phyloP scores from a whole-genome alignment of 768 basidiomycete species.

The Termitomyces titanicus region DNA sequence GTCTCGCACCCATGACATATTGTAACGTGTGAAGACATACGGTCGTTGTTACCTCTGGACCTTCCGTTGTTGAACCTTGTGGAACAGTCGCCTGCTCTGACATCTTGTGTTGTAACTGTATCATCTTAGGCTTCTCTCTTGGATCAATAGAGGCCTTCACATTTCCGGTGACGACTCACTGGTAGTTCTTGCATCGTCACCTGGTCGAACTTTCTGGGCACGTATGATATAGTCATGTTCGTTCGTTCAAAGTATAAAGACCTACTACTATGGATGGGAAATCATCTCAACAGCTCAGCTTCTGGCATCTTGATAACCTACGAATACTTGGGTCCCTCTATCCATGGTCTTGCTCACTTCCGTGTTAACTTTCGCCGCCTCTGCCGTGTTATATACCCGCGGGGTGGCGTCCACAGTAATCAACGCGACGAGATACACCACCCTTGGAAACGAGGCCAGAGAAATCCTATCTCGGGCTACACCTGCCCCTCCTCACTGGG shows the following conservation, averaged over 20 bases:
- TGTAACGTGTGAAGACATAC: slow-evolving; percentile 2
- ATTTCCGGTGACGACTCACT: background rate
- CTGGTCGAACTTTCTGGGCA: background rate
- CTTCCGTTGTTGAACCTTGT: background rate
- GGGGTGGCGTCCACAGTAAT: slow-evolving; percentile 13
- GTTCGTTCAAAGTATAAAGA: slow-evolving; percentile 7
- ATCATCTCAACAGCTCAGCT: background rate
- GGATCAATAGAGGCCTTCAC: background rate
- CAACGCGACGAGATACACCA: slow-evolving; percentile 19
- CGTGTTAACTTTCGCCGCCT: slow-evolving; percentile 10
- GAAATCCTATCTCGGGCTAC: slow-evolving; percentile 33
- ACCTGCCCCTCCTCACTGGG: slow-evolving; percentile 49
- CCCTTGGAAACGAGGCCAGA: slow-evolving; percentile 26
- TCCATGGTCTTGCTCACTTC: slow-evolving; percentile 15
- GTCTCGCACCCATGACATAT: slow-evolving; percentile 5
- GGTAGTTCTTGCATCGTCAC: slow-evolving; percentile 3
- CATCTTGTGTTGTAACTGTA: background rate
- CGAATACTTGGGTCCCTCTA: background rate
- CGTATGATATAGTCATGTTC: background rate
- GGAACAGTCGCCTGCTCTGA: background rate
- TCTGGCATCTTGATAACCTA: background rate
- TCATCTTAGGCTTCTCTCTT: background rate
- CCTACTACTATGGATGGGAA: too few relatives aligned
- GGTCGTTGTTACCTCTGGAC: background rate
- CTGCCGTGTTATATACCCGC: slow-evolving; percentile 15